phyloP scores from a whole-genome alignment of 805 yeast species.

The Gaillardinia entomophila region DNA sequence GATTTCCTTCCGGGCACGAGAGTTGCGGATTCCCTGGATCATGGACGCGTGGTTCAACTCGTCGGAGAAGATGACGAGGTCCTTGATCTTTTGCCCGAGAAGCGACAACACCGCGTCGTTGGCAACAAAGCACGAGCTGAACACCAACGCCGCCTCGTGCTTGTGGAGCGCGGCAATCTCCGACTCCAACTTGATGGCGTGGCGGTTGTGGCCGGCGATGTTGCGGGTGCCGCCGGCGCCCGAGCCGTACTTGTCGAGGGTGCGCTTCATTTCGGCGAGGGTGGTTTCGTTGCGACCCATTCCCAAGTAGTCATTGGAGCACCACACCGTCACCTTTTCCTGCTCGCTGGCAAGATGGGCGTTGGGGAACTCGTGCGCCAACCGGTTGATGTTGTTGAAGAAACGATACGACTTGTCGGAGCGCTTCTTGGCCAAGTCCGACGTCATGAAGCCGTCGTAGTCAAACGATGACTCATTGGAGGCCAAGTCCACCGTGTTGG shows the following conservation, averaged over 20 bases:
- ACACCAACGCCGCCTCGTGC: constrained; percentile 92
- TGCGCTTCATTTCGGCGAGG: constrained; percentile 66
- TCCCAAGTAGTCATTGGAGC: constrained; percentile 95
- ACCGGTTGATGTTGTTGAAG: constrained; percentile 94
- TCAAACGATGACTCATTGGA: constrained; percentile 57
- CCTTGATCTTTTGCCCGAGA: constrained; percentile 85
- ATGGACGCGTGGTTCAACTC: constrained; percentile 95
- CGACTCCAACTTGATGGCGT: constrained; percentile 82
- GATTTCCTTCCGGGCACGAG: constrained; percentile 80
- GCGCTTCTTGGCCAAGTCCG: constrained; percentile 69
- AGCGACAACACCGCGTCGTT: constrained; percentile 92
- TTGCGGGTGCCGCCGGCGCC: constrained; percentile 99
- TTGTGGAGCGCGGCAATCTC: constrained; percentile 87
- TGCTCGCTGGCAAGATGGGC: constrained; percentile 76
- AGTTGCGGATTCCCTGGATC: constrained; percentile 93
- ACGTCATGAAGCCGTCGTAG: constrained; percentile 62
- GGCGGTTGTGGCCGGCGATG: constrained; percentile 94
- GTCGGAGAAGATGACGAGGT: constrained; percentile 88
- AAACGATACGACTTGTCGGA: constrained; percentile 88
- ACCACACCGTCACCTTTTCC: constrained; percentile 97
- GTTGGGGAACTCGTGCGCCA: constrained; percentile 87
- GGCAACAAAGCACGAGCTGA: constrained; percentile 93
- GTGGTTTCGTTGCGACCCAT: constrained; percentile 82
- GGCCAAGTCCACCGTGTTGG: constrained; percentile 20
- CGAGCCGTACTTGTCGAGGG: constrained; percentile 87